Base-by-base conservation (phyloP, 495 filamentous ascomycete genomes). In the Barbatosphaeria neglecta region DNA sequence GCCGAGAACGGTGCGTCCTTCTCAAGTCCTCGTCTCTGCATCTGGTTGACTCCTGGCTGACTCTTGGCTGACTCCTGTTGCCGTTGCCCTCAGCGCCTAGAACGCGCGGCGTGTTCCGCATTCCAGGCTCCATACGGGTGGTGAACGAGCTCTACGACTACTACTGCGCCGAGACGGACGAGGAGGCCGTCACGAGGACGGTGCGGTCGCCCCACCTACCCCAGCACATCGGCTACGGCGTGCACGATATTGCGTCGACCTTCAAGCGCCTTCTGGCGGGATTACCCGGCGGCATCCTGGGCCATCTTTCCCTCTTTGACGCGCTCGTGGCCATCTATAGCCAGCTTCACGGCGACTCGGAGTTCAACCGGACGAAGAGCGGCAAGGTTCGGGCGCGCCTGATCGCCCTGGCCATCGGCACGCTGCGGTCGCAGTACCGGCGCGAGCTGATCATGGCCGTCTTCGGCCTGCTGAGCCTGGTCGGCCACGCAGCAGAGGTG, bases 231-330 rank as follows among this genome's bases (percentile, higher is more conserved):
- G 67, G 58, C 50, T 69, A 61, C 17, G 51, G 71, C 13, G 66
- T 81, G n/a, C 78, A 84, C 44, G 82, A 85, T 64, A 77, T 89
- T 7, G 83, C 80, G 1, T 83, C 81, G 41, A 69, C 78, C 9
- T 82, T 90, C 63, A 87, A 86, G 55, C 75, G 73, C 22, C 63
- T 92, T 6, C 61, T 92, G 15, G 69, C 75, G 7, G 83, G 81
- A 5, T 61, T 92, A 1, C 86, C 86, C 0, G 81, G 78, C 1
- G 86, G 86, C 1, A 79, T 90, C 31, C 65, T 92, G 10, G 86
- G 86, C 13, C 84, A 82, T 20, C 53, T 76, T 28, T 62, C 68
- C 19, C 58, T 89, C 20, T 89, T 87, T 49, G 75, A 81, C 40
- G 71, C 75, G 3, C 54, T 90, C 13, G 74, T 81, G 22, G 70